A percentile compares a stretch with the other conserved stretches of the same genome.
Evolutionary conservation across 2,329 filamentous ascomycete genomes (phyloP).

Genomic region (Chaetomiaceae sp.): DNA sequence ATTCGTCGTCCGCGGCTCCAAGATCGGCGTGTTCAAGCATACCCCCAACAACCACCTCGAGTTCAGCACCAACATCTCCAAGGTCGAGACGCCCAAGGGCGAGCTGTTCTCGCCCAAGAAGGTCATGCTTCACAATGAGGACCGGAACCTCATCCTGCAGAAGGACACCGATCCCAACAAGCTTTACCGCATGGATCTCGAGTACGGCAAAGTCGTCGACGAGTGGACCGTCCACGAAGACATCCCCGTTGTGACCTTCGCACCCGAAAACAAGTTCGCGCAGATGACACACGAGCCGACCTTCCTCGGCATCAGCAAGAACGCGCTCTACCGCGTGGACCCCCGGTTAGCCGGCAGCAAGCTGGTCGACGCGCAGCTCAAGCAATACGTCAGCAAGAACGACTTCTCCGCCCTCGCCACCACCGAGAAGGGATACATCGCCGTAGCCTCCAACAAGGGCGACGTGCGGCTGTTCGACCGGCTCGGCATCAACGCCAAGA

Average conservation of each 20-base stretch:
- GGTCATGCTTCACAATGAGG: conserved; percentile 90
- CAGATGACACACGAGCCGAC: conserved; percentile 96
- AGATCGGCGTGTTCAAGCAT: conserved; percentile 99
- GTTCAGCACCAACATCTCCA: conserved; percentile 95
- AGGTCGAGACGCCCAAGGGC: conserved; percentile 82
- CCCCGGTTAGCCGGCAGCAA: conserved; percentile 86
- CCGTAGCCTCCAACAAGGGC: conserved; percentile 95
- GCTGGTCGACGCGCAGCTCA: conserved; percentile 84
- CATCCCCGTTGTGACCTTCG: conserved; percentile 86
- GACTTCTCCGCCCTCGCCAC: conserved; percentile 93
- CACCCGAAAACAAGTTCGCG: conserved; percentile 94
- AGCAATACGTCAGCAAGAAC: conserved; percentile 96
- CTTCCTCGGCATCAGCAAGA: conserved; percentile 87
- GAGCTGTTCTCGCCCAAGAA: conserved; percentile 90
- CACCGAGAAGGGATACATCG: conserved; percentile 93
- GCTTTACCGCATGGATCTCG: conserved; percentile 93
- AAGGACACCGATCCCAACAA: conserved; percentile 79
- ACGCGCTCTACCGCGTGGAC: conserved; percentile 89
- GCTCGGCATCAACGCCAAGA: conserved; percentile 95
- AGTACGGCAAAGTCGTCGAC: conserved; percentile 95
- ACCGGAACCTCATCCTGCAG: conserved; percentile 84
- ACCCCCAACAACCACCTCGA: conserved; percentile 86
- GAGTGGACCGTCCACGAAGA: conserved; percentile 99
- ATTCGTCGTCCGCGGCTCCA: conserved; percentile 92
- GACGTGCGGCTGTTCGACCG: conserved; percentile 95